Conservation (phyloP, 352 stramenopile genomes). For the Pythium oligandrum region DNA sequence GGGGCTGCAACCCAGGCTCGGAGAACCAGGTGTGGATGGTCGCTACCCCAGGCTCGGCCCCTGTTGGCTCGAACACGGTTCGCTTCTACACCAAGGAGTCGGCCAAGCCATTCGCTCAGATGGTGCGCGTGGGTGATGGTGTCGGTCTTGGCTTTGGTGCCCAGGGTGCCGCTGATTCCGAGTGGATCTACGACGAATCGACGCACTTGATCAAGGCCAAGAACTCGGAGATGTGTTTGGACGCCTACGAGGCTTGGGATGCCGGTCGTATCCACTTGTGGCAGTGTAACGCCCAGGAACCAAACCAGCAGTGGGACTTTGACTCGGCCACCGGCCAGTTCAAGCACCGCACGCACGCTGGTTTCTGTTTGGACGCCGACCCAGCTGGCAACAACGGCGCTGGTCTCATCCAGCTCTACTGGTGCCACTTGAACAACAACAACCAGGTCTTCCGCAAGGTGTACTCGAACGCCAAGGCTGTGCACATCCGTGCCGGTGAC, state of each 20-base stretch:
- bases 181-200: conserved; percentile 40
- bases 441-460: conserved; percentile 26
- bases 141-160: conserved; percentile 23
- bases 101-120: conserved; percentile 25
- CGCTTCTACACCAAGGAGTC: conserved; percentile 40
- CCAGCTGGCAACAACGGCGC: conserved; percentile 28
- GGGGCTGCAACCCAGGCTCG: conserved; percentile 45
- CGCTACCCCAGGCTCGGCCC: neutral
- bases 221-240: conserved; percentile 43
- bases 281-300: conserved; percentile 38
- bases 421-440: conserved; percentile 51
- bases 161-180: conserved; percentile 17
- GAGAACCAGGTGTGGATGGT: conserved; percentile 49
- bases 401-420: conserved; percentile 30
- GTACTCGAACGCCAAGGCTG: conserved; percentile 7
- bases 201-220: conserved; percentile 38
- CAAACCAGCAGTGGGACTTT: conserved; percentile 62
- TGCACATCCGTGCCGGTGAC: conserved; percentile 8
- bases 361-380: conserved; percentile 62
- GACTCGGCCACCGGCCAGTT: conserved; percentile 33
- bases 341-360: conserved; percentile 39
- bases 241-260: conserved; percentile 53
- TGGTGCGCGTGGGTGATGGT: conserved; percentile 23
- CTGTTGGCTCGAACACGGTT: conserved; percentile 19
- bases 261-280: conserved; percentile 59